Evolutionary conservation across 257 asterid species (phyloP), one percentile per base, ranked within the genome.

Genomic region (Linaria vulgaris): DNA sequence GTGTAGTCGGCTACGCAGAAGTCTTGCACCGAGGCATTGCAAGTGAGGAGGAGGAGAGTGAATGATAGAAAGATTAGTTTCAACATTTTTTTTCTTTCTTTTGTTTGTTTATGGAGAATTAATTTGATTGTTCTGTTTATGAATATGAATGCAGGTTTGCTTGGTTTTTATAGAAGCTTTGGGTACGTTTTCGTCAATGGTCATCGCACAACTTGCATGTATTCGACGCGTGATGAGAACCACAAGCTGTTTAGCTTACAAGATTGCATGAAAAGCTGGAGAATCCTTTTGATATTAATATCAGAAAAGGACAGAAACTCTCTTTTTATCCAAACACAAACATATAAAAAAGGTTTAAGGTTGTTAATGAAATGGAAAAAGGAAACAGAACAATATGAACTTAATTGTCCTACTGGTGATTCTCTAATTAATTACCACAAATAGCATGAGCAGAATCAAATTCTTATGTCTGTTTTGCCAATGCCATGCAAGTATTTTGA

Each of bases 1-100:
- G 51, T 65, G 1, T 76, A 12, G 68, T 86, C 85, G 7, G 75
- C 97, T 0, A 90, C 89, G 30, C 95, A 85, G 74, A 85, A 90
- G 79, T 90, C 97, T 11, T 69, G 71, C 21, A 80, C 95, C 2
- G 81, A 44, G 2, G 87, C 91, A 43, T 81, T 31, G 70, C 68
- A 58, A 16, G 80, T 11, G 62, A 65, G 9, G 60, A 71, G 0
- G 9, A 79, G 72, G 66, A 77, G 61, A 48, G 77, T 4, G 24
- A 82, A 38, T 11, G 60, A 56, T 19, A 78, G 23, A 64, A 78
- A 54, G 72, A 79, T 16, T n/a, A 69, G 45, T 15, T 27, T 67
- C n/a, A 63, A 34, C 92, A 78, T 83, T 67, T 68, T 75, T 14
- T 11, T 83, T 67, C 65, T 75, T 14, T 11, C 31, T 27, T 24